Evolutionary conservation across 139 green algal species (phyloP).

Genomic region (Volvox reticuliferus): DNA sequence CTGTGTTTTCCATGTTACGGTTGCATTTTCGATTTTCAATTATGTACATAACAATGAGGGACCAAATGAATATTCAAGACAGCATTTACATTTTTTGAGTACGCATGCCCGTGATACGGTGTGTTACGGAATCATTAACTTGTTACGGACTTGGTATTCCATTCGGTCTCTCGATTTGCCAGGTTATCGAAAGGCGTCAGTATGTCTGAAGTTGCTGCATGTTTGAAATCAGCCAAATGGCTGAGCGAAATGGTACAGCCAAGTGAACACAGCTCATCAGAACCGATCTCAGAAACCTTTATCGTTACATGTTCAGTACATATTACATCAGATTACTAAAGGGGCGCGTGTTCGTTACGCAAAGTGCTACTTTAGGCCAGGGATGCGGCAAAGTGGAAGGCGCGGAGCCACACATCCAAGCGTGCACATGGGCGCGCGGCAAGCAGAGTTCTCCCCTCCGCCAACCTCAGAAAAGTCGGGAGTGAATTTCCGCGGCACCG

Average conservation of each 20-base stretch:
- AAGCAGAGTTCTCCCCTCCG: not conserved
- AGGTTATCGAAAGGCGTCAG: too few species aligned
- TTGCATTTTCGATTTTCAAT: not conserved
- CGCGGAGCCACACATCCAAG: not conserved
- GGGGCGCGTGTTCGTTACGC: not conserved
- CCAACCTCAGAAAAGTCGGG: not conserved
- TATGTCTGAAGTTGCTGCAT: too few species aligned
- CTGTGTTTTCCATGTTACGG: too few species aligned
- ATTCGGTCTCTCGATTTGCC: too few species aligned
- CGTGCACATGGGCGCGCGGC: not conserved
- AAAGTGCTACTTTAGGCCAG: slow-evolving; percentile 1
- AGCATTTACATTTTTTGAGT: not conserved
- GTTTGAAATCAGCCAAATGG: too few species aligned
- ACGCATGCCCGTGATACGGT: too few species aligned
- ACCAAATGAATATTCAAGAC: not conserved
- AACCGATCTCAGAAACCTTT: too few species aligned
- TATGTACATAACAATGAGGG: not conserved
- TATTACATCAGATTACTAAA: not conserved
- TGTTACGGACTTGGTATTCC: too few species aligned
- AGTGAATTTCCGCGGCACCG: not conserved
- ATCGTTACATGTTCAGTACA: not conserved
- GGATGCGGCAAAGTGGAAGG: not conserved
- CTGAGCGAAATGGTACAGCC: too few species aligned
- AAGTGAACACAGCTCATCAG: too few species aligned
- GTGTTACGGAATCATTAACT: too few species aligned